A percentile compares a stretch with the other conserved stretches of the same genome.
phyloP scores from a whole-genome alignment of 352 stramenopile species.

The Pythium periplocum region DNA sequence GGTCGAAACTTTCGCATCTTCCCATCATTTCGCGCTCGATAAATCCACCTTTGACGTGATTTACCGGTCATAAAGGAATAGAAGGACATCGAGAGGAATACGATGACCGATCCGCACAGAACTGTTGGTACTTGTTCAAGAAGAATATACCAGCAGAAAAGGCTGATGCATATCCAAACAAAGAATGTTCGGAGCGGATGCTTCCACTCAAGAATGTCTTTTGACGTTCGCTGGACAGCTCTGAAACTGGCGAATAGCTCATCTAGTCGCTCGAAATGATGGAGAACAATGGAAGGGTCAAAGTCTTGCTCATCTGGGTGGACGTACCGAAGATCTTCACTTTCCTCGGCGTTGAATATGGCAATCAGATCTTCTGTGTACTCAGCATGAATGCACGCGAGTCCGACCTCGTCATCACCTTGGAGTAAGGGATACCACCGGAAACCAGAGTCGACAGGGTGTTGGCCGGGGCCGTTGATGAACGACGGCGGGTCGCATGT shows the following conservation, averaged over 20 bases:
- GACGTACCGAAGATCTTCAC: conserved; percentile 19
- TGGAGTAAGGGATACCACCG: conserved; percentile 18
- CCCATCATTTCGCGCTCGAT: conserved; percentile 9
- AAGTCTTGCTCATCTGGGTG: conserved; percentile 24
- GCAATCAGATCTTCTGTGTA: conserved; percentile 23
- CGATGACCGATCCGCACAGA: background rate
- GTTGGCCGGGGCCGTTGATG: conserved; percentile 16
- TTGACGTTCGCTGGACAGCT: conserved; percentile 7
- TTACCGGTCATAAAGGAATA: conserved; percentile 12
- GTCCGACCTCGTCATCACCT: conserved; percentile 26
- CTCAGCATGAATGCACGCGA: conserved; percentile 17
- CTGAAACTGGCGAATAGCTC: conserved; percentile 16
- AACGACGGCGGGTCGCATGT: conserved; percentile 17
- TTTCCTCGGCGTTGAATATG: conserved; percentile 16
- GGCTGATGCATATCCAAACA: conserved; percentile 18
- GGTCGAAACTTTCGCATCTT: conserved; percentile 24
- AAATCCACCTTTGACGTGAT: conserved; percentile 26
- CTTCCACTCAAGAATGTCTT: conserved; percentile 32
- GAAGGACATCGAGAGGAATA: conserved; percentile 8
- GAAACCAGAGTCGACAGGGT: conserved; percentile 13
- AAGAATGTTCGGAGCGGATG: conserved; percentile 12
- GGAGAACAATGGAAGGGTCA: conserved; percentile 25
- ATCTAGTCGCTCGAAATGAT: conserved; percentile 34
- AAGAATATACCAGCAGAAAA: conserved; percentile 14
- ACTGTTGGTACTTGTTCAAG: conserved; percentile 14